These are phyloP conservation scores for Colletotrichum zoysiae DNA, from an alignment of 2,329 filamentous ascomycete genomes.

Conservation along the genomic window DNA sequence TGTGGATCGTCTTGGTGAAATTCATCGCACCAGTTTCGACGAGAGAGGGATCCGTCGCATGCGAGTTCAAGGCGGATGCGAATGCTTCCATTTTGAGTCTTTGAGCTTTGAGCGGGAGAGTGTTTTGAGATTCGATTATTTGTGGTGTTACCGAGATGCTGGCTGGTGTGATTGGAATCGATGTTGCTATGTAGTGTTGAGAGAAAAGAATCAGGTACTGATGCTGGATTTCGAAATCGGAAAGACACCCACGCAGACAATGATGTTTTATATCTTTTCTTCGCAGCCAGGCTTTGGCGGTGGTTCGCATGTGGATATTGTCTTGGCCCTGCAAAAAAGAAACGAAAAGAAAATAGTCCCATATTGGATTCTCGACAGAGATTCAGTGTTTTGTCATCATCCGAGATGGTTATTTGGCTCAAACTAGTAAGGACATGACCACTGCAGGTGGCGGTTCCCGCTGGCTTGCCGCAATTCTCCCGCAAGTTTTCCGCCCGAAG, in stretches of 20 bases:
- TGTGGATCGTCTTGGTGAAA: slow-evolving; percentile 51
- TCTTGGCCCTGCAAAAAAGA: neutral
- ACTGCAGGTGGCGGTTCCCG: neutral
- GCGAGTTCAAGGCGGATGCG: slow-evolving; percentile 36
- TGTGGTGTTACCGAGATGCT: neutral
- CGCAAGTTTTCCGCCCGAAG: slow-evolving; percentile 39
- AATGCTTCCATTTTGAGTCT: slow-evolving; percentile 22
- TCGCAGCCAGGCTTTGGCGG: neutral
- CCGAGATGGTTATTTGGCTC: no score
- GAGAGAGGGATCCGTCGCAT: slow-evolving; percentile 51
- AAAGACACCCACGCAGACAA: no score
- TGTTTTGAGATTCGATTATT: neutral
- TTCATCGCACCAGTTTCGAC: slow-evolving; percentile 2
- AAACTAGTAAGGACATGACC: neutral
- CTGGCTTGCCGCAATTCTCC: slow-evolving; percentile 25
- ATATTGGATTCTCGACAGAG: no score
- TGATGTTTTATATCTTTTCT: neutral
- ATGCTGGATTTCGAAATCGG: neutral
- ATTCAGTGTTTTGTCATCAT: neutral
- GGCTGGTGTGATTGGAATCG: no score
- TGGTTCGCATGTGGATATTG: neutral
- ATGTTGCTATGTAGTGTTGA: no score
- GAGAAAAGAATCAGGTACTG: neutral
- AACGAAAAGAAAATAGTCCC: no score
- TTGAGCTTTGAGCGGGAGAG: neutral